phyloP scores from a whole-genome alignment of 148 eudicot genomes.

The Drosera capensis region DNA sequence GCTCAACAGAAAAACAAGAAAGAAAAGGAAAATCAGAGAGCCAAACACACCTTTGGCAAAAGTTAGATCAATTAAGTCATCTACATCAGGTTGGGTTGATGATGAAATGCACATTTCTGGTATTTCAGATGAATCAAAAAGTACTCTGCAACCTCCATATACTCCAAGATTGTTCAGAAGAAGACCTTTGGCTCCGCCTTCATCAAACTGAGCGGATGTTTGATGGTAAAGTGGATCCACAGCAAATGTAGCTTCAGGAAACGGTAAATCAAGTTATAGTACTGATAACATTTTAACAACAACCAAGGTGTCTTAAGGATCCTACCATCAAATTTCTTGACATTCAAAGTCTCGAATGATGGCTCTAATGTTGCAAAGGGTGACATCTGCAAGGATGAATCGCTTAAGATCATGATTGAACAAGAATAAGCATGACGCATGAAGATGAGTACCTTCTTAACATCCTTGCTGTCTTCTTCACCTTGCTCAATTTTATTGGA shows the following conservation, averaged over 20 bases:
- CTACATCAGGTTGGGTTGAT: conserved; percentile 12
- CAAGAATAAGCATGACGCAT: too few species aligned
- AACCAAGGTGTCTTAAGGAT: conserved; percentile 2
- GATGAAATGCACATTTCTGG: conserved; percentile 52
- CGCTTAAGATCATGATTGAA: too few species aligned
- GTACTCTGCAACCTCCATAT: conserved; percentile 62
- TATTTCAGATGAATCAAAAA: conserved; percentile 76
- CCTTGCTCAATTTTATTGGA: too few species aligned
- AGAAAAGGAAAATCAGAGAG: neutral
- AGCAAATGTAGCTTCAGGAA: conserved; percentile 62
- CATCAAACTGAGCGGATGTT: conserved; percentile 90
- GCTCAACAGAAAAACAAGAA: neutral
- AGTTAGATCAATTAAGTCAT: conserved; percentile 47
- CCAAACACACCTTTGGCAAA: conserved; percentile 50
- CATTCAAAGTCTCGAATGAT: conserved; percentile 65
- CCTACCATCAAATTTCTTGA: conserved; percentile 83
- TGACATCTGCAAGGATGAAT: conserved; percentile 39
- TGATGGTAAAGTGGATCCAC: conserved; percentile 94
- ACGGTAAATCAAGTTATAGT: too few species aligned
- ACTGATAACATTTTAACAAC: conserved; percentile 1
- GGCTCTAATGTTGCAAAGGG: conserved; percentile 75
- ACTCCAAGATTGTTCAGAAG: conserved; percentile 80
- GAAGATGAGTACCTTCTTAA: too few species aligned
- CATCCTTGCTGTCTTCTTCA: conserved; percentile 11
- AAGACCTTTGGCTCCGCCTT: conserved; percentile 90